Evolutionary conservation across 129 eudicot species (phyloP), one percentile per base, ranked within the genome.

Genomic region (Kitagawia praeruptora): DNA sequence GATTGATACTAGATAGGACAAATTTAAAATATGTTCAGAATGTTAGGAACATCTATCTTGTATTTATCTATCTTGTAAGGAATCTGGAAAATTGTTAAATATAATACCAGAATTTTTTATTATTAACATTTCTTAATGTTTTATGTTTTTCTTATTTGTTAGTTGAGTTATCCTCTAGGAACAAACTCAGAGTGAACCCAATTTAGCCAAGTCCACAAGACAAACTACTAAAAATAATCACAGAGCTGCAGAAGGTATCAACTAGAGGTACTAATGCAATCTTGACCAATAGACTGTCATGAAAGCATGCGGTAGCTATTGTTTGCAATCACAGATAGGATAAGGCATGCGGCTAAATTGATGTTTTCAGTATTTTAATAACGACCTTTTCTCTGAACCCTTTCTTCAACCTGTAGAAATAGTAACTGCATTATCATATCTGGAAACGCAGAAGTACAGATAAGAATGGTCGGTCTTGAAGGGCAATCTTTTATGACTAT

Each of bases 371-470:
- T 46, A 11, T 23, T 23, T n/a, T 3, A 72, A 41, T 12, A 41
- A 61, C 85, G 76, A 38, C 98, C 97, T 75, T 89, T 94, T 83
- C 40, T 82, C 42, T 92, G 89, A 79, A 91, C 93, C 78, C 98
- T 94, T 80, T 94, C 97, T 87, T 91, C 92, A 69, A 94, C 87
- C 97, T 94, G 84, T 76, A 75, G 69, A 81, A 47, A 73, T 48
- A 78, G 70, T 44, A 80, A 31, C 34, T 58, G 78, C 28, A 51
- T 81, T 61, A 79, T 15, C 54, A 56, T 70, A 78, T 56, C 46
- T 16, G 48, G 11, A 18, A 23, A 75, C 54, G 37, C 51, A 41
- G 15, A 13, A 44, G 23, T 45, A 27, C 5, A 2, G 41, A 74
- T 42, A 42, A 25, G 39, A 25, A 19, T 73, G 21, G 51, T 75